Evolutionary conservation across 257 asterid genomes (phyloP).

Genomic region (Asclepias syriaca): DNA sequence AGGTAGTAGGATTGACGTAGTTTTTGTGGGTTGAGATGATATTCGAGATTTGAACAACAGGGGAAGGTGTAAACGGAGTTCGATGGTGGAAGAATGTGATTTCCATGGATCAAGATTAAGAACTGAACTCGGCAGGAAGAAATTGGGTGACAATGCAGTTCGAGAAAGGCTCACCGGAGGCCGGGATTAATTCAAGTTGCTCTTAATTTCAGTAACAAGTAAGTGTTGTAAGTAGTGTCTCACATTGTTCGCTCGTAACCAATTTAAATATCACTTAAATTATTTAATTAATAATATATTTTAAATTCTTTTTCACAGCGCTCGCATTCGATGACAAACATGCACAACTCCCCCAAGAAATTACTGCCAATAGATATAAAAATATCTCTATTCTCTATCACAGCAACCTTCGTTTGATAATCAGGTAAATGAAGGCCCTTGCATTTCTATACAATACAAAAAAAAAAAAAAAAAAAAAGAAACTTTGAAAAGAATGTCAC

Average conservation of each 20-base stretch:
- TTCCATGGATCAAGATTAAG: slow-evolving; percentile 14
- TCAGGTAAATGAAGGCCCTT: background rate
- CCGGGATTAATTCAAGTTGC: background rate
- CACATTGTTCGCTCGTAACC: no score
- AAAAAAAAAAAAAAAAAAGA: no score
- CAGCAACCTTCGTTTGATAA: background rate
- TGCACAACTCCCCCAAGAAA: background rate
- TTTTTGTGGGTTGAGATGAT: slow-evolving; percentile 2
- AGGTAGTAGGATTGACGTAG: background rate
- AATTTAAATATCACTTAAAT: no score
- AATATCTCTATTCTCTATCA: background rate
- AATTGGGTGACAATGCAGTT: background rate
- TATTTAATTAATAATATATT: no score
- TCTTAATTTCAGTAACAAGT: no score
- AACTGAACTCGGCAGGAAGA: background rate
- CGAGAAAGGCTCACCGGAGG: background rate
- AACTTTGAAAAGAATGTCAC: background rate
- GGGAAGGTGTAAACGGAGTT: background rate
- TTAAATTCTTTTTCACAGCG: no score
- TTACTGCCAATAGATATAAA: background rate
- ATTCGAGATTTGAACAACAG: background rate
- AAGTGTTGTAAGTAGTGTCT: no score
- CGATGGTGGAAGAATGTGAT: slow-evolving; percentile 1
- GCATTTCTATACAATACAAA: background rate
- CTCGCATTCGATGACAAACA: background rate